Evolutionary conservation across 345 rosid genomes (phyloP), one percentile per base, ranked within the genome.

Genomic region (Rhodamnia argentea): DNA sequence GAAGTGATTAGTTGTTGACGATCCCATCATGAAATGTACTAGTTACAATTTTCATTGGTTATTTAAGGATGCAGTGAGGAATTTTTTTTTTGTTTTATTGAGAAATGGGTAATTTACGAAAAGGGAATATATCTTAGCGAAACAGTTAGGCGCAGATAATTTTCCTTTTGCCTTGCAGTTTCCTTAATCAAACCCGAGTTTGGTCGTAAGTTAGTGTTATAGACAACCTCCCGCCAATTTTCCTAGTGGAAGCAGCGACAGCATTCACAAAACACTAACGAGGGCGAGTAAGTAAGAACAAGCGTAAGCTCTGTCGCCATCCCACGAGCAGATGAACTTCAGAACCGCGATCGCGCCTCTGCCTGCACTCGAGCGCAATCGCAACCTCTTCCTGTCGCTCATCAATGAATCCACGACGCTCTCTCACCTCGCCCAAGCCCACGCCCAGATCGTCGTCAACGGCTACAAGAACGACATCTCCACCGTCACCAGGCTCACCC

Each of bases 401-500:
- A 89, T 94, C 83, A 89, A 74, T 81, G 85, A 55, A 86, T 88
- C 93, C 85, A 81, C 89, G 52, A 86, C 89, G 51, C 86, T 92
- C 59, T 90, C 96, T 16, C 95, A 94, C 84, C 92, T 95, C 70
- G 51, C 91, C 40, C 96, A 94, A 87, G 85, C 90, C 81, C 97
- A 95, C 88, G 89, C 96, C 78, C 97, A 94, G 85, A 91, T 94
- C 89, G 88, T 92, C 86, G 85, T 90, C 84, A 85, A 92, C 87
- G 92, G 93, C 86, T 87, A 87, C 87, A 89, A 82, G 88, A 62
- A 88, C 89, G 95, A 95, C 88, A 78, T 94, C 54, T 87, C 92
- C 64, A 64, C 90, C 15, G 87, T 92, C 93, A 94, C 97, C 76
- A 95, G 93, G 88, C 97, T 95, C 91, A 89, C 91, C 55, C 95